Conservation (phyloP, 257 asterid species). For the Scutellaria galericulata region DNA sequence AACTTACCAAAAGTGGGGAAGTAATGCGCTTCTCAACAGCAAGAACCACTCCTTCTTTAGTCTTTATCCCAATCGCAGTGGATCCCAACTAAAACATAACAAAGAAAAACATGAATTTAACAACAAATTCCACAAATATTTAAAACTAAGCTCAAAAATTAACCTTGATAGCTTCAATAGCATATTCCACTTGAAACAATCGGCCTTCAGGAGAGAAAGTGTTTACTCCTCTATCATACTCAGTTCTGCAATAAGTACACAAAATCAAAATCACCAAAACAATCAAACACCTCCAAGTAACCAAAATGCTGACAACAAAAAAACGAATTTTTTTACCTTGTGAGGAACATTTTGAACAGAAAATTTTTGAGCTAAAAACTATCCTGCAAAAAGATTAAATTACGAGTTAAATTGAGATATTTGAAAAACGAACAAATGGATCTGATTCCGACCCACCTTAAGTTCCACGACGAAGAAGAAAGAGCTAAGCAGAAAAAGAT, state of each 20-base stretch:
- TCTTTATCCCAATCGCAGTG: slow-evolving; percentile 88
- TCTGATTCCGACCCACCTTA: slow-evolving; percentile 39
- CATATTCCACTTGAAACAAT: slow-evolving; percentile 89
- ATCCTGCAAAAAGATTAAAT: slow-evolving; percentile 41
- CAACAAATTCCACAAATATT: neutral
- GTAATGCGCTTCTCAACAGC: slow-evolving; percentile 95
- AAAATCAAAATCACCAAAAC: neutral
- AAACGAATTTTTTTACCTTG: slow-evolving; percentile 51
- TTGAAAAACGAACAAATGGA: slow-evolving; percentile 30
- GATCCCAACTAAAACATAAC: slow-evolving; percentile 69
- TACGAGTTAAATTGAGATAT: slow-evolving; percentile 11
- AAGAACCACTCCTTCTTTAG: slow-evolving; percentile 92
- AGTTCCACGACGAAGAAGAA: slow-evolving; percentile 22
- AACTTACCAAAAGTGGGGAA: slow-evolving; percentile 79
- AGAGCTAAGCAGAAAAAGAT: neutral
- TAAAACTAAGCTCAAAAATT: neutral
- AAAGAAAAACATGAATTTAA: slow-evolving; percentile 25
- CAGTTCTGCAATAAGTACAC: slow-evolving; percentile 57
- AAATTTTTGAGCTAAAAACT: slow-evolving; percentile 31
- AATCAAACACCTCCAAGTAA: slow-evolving; percentile 12
- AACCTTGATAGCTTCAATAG: slow-evolving; percentile 94
- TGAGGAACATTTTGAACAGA: slow-evolving; percentile 70
- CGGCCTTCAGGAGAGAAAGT: slow-evolving; percentile 97
- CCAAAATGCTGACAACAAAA: neutral
- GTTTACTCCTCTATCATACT: slow-evolving; percentile 93